A percentile compares a stretch with the other conserved stretches of the same genome.
Evolutionary conservation across 2,329 filamentous ascomycete genomes (phyloP).

Genomic region (Canariomyces notabilis): DNA sequence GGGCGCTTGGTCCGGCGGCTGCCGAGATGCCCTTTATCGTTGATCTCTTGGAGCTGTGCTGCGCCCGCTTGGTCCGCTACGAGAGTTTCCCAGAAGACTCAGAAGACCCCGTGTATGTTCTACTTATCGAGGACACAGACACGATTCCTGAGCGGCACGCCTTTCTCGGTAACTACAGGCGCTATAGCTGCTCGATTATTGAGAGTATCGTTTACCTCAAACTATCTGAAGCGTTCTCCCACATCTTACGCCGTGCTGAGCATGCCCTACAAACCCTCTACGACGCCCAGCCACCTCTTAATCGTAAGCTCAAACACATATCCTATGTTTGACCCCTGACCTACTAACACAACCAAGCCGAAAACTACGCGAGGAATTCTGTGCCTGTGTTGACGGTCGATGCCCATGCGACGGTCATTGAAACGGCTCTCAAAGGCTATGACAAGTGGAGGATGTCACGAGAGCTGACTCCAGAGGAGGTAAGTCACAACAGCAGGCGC

Average conservation of each 20-base stretch:
- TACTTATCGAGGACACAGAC: conserved; percentile 90
- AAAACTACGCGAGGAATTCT: conserved; percentile 63
- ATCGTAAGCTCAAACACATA: conserved; percentile 43
- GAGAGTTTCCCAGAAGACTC: conserved; percentile 80
- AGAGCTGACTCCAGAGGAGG: conserved; percentile 22
- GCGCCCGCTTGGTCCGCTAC: conserved; percentile 77
- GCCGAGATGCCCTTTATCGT: conserved; percentile 62
- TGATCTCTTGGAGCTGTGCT: conserved; percentile 75
- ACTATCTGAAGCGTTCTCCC: conserved; percentile 76
- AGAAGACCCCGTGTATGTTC: conserved; percentile 71
- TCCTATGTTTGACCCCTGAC: background rate
- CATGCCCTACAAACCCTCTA: conserved; percentile 71
- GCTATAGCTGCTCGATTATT: conserved; percentile 83
- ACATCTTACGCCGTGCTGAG: conserved; percentile 79
- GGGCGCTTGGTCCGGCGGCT: conserved; percentile 60
- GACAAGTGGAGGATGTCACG: conserved; percentile 61
- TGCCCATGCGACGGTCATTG: conserved; percentile 82
- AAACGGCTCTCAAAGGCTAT: conserved; percentile 84
- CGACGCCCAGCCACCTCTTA: conserved; percentile 61
- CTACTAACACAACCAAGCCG: conserved; percentile 35
- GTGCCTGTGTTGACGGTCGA: conserved; percentile 74
- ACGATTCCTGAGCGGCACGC: conserved; percentile 90
- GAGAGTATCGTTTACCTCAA: conserved; percentile 79
- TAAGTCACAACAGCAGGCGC: conserved; percentile 21
- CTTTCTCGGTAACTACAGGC: conserved; percentile 90